Conservation (phyloP, 805 yeast species). For the Metschnikowia aberdeeniae region DNA sequence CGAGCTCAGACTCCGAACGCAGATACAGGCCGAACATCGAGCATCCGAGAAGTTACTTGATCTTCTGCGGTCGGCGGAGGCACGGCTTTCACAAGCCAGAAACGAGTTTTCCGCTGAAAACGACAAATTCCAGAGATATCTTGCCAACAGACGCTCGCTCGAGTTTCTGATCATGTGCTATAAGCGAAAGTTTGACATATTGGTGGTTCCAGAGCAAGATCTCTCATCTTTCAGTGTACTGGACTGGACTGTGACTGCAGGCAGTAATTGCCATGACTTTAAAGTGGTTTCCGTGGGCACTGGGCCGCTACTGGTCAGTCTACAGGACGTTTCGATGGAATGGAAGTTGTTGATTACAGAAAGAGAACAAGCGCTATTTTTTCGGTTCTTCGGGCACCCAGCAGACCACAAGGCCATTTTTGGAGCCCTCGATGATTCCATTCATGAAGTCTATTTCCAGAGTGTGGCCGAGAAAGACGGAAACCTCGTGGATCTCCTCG, state of each 20-base stretch:
- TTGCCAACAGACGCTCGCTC: slow-evolving; percentile 36
- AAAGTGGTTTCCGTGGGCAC: too few species aligned
- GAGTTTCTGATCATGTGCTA: slow-evolving; percentile 45
- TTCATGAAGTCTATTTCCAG: not conserved
- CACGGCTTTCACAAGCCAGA: not conserved
- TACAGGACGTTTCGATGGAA: not conserved
- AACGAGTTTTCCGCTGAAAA: slow-evolving; percentile 9
- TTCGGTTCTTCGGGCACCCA: not conserved
- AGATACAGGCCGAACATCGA: not conserved
- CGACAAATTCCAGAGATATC: slow-evolving; percentile 27
- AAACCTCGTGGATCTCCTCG: not conserved
- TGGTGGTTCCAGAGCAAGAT: slow-evolving; percentile 2
- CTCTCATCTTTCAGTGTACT: not conserved
- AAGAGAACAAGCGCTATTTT: not conserved
- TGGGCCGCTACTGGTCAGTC: not conserved
- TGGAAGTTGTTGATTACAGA: slow-evolving; percentile 1
- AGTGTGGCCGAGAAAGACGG: not conserved
- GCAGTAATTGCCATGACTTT: too few species aligned
- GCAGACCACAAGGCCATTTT: not conserved
- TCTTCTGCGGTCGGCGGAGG: not conserved
- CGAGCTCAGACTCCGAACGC: not conserved
- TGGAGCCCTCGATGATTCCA: not conserved
- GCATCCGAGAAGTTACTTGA: not conserved
- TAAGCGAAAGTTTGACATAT: not conserved
- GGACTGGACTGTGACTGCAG: not conserved